phyloP scores from a whole-genome alignment of 1,284 basidiomycete genomes.

The Rhodotorula glutinis region DNA sequence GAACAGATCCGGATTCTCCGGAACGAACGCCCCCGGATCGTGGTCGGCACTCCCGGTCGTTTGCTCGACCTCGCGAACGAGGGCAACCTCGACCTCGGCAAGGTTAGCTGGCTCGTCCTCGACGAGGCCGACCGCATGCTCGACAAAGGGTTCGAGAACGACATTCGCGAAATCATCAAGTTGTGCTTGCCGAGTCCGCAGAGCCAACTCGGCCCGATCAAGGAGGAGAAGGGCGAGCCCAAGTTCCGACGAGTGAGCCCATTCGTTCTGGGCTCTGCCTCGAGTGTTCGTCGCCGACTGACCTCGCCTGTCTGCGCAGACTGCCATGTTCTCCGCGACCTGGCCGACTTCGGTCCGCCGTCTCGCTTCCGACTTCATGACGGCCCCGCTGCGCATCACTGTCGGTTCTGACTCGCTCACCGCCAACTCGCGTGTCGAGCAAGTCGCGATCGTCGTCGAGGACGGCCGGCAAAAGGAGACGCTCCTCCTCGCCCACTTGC shows the following conservation, averaged over 20 bases:
- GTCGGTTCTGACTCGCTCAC: slow-evolving; percentile 94
- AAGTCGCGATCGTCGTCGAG: slow-evolving; percentile 82
- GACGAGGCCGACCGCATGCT: slow-evolving; percentile 99
- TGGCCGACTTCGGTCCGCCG: slow-evolving; percentile 96
- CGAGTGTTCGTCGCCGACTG: not conserved
- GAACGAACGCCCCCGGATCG: slow-evolving; percentile 64
- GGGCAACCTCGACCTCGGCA: slow-evolving; percentile 74
- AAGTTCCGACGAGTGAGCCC: slow-evolving; percentile 25
- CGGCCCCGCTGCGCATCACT: slow-evolving; percentile 78
- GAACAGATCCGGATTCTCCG: slow-evolving; percentile 66
- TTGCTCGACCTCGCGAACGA: slow-evolving; percentile 85
- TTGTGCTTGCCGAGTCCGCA: slow-evolving; percentile 57
- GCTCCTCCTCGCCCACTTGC: slow-evolving; percentile 40
- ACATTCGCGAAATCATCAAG: slow-evolving; percentile 88
- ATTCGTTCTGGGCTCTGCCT: too few species aligned
- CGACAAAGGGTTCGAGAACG: slow-evolving; percentile 98
- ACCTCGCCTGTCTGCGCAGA: slow-evolving; percentile 37
- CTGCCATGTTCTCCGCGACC: slow-evolving; percentile 76
- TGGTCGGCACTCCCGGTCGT: slow-evolving; percentile 92
- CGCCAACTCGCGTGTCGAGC: slow-evolving; percentile 83
- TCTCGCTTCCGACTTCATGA: slow-evolving; percentile 86
- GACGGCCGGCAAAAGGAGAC: slow-evolving; percentile 84
- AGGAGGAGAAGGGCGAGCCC: slow-evolving; percentile 51
- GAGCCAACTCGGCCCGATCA: slow-evolving; percentile 27
- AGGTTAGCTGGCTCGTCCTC: slow-evolving; percentile 85